Evolutionary conservation across 1,139 yeast genomes (phyloP), one percentile per base, ranked within the genome.

Genomic region (Candida pseudoviswanathii): DNA sequence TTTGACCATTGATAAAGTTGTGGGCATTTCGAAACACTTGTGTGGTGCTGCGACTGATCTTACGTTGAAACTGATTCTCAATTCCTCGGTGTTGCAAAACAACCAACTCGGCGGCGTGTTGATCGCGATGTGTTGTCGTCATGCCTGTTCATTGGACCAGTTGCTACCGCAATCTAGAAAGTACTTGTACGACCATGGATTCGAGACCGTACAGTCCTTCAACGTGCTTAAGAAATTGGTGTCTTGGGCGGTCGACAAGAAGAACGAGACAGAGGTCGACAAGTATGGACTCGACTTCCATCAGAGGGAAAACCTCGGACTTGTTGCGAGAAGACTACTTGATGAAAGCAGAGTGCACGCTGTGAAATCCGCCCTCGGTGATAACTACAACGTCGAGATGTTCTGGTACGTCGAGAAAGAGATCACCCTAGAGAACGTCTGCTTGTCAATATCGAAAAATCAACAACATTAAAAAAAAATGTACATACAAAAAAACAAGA

Each of bases 31-130:
- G 2, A 91, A 91, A 64, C 97, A 91, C 68, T 69, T 91, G 41
- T 91, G 97, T 68, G 97, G 97, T 5, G 96, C 88, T 4, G 97
- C 97, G 1, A 91, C 97, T 0, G 97, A 91, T 63, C 71, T 91
- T 45, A 87, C 97, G 0, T 66, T 91, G 37, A 77, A 84, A 56
- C 87, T 91, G 70, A 63, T 89, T 1, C 54, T 76, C 30, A 84
- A 83, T 51, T 77, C 82, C 26, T 38, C 56, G 1, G 45, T 70
- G 29, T 37, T 63, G 11, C 43, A 48, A 1, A 43, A 42, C 4
- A 45, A 46, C 1, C 52, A 50, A 27, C 66, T 83, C 47, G 66
- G 70, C 2, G 96, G 95, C 0, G 65, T 87, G 51, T 68, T 87
- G 41, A 89, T 91, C 41, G 97, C 97, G n/a, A 85, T 91, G 89